Percentiles rank a stretch among this genome's conserved stretches.
phyloP scores from a whole-genome alignment of 805 yeast species.

The Nakazawaea populi region DNA sequence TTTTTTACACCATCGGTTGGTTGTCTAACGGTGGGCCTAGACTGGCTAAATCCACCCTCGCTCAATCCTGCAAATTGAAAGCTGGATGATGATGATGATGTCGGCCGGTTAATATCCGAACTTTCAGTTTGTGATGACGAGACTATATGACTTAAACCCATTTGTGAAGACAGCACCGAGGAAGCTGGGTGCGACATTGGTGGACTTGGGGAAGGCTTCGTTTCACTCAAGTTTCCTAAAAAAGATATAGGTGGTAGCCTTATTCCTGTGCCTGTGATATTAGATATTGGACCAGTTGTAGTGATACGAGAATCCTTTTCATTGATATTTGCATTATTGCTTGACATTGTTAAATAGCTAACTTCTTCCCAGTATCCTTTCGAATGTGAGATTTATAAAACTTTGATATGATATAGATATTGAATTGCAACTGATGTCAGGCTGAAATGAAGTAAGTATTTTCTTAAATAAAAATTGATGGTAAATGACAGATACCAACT shows the following conservation, averaged over 20 bases:
- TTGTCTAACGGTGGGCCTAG: not conserved
- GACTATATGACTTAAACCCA: not conserved
- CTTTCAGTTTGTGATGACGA: not conserved
- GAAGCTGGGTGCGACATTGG: not conserved
- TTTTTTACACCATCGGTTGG: not conserved
- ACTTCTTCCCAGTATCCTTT: too few relatives aligned
- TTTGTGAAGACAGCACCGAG: not conserved
- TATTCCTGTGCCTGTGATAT: conserved; percentile 13
- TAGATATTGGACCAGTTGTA: not conserved
- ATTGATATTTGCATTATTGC: not conserved
- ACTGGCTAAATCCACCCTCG: not conserved
- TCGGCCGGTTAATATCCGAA: not conserved
- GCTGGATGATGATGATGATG: not conserved
- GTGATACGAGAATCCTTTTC: not conserved
- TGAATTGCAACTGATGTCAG: too few relatives aligned
- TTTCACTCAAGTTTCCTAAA: conserved; percentile 9
- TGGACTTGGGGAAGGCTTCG: not conserved
- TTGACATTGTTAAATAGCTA: not conserved
- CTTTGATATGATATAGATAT: too few relatives aligned
- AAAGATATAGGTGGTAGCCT: conserved; percentile 36
- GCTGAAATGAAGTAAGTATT: too few relatives aligned
- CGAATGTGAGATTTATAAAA: too few relatives aligned
- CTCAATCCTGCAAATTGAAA: conserved; percentile 9
- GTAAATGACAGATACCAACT: too few relatives aligned
- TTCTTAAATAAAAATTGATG: too few relatives aligned